These are phyloP conservation scores for Pisolithus marmoratus DNA, from an alignment of 768 basidiomycete genomes.

Conservation along the genomic window DNA sequence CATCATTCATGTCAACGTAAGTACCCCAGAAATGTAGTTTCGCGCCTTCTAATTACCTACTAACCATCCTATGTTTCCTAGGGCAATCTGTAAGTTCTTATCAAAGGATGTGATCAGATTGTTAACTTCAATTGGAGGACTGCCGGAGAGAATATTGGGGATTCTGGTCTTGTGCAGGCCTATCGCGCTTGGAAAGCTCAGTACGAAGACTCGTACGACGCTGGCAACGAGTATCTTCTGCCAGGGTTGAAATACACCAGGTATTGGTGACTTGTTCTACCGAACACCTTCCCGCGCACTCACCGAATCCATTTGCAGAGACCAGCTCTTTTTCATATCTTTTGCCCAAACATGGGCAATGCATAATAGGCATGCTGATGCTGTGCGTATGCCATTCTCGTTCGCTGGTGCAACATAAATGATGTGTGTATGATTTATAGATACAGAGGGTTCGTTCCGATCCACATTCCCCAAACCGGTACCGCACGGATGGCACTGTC, in stretches of 20 bases:
- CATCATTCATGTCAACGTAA: conserved; percentile 77
- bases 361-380: conserved; percentile 72
- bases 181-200: conserved; percentile 90
- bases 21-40: conserved; percentile 15
- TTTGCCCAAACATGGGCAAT: conserved; percentile 87
- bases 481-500: conserved; percentile 81
- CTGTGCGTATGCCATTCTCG: conserved; percentile 39
- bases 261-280: conserved; percentile 26
- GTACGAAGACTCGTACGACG: conserved; percentile 49
- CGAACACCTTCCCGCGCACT: conserved; percentile 6
- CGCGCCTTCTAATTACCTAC: neutral
- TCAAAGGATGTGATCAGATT: neutral
- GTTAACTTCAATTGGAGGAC: conserved; percentile 45
- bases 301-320: conserved; percentile 37
- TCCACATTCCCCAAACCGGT: conserved; percentile 79
- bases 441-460: conserved; percentile 79
- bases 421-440: conserved; percentile 25
- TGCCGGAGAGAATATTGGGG: conserved; percentile 89
- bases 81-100: conserved; percentile 64
- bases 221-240: conserved; percentile 64
- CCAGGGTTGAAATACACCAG: conserved; percentile 77
- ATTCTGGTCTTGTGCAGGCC: conserved; percentile 78
- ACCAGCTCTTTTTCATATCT: conserved; percentile 92
- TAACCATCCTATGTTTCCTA: conserved; percentile 19
- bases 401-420: neutral